Evolutionary conservation across 108 stramenopile species (phyloP), one percentile per base, ranked within the genome.

Genomic region (Cyclostephanos invisitatus): DNA sequence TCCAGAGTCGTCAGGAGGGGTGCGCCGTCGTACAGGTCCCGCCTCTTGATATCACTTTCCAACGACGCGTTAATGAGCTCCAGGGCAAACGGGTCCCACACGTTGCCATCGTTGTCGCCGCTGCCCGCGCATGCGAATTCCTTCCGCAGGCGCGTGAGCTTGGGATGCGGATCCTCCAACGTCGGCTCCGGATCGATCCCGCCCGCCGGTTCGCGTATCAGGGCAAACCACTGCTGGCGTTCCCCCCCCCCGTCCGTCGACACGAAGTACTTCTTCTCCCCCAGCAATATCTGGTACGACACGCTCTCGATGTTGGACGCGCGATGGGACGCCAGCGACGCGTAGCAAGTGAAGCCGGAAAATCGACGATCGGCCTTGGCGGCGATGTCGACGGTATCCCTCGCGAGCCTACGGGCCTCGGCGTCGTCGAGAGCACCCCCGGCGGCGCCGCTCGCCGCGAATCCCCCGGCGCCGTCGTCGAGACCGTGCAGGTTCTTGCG

Each of bases 141-240:
- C 65, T 89, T 89, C 54, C 86, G 59, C n/a, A 96, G 85, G 21
- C 95, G 85, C 27, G 83, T 85, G 5, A 95, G 78, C 78, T 95
- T 93, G 21, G 92, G 95, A 66, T 83, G 81, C 27, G 95, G 95
- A 83, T 93, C 84, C 67, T 93, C 91, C 9, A 85, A 64, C 15
- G 91, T 89, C 1, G 92, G 87, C 67, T 93, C 92, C 12, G 91
- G 89, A 77, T 92, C 91, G 14, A 92, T 92, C 25, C 95, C 95
- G 37, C 95, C 95, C 9, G 95, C 89, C 2, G 83, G 84, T 77
- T 96, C 95, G 35, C 95, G 85, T 67, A 96, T 92, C 60, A 96
- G 81, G 47, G 98, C 95, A 84, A 97, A 98, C 98, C 98, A 98
- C 80, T 98, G 98, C 85, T 97, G 97, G 54, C 98, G 90, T 47